Evolutionary conservation across 345 rosid genomes (phyloP), one percentile per base, ranked within the genome.

Genomic region (Isatis tinctoria): DNA sequence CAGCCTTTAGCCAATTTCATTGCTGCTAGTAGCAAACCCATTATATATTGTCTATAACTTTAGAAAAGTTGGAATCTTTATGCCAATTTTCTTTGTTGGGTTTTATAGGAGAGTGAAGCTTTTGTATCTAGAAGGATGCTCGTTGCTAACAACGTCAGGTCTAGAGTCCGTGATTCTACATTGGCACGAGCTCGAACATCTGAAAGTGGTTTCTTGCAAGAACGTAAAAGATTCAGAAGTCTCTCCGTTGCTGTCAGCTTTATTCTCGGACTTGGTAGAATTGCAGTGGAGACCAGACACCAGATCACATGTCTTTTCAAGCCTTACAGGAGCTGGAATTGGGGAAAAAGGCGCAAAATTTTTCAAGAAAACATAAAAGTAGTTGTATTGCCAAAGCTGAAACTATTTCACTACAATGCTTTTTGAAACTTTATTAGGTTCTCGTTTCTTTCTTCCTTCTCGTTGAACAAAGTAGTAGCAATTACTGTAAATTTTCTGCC

Each of bases 251-350:
- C 84, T 95, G 8, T 83, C 93, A 28, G 83, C 84, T 26, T 75
- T 90, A 60, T 90, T 92, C 82, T 87, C 89, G 18, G 79, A 37
- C 47, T 88, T 95, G 13, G 88, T 84, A 80, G 99, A 88, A 52
- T 77, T 95, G 82, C 90, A 86, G 78, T 95, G 99, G 99, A 85
- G 92, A 67, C 97, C 99, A 28, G 96, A 95, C 63, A 79, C 90
- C 16, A 92, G 82, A 68, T 87, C 90, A 11, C 91, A 85, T 60
- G 87, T 90, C 10, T 79, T 75, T 18, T 78, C 86, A 51, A 83
- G 85, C 67, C 97, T 95, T 53, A 69, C 32, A 10, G 96, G 83
- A 53, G 86, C 84, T 12, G 97, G 90, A 40, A 80, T 95, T 82
- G 92, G 97, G 35, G 83, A 54, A 16, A 92, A 82, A 78, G 99